phyloP scores from a whole-genome alignment of 202 grass and related monocot genomes.

The Elaeis oleifera region DNA sequence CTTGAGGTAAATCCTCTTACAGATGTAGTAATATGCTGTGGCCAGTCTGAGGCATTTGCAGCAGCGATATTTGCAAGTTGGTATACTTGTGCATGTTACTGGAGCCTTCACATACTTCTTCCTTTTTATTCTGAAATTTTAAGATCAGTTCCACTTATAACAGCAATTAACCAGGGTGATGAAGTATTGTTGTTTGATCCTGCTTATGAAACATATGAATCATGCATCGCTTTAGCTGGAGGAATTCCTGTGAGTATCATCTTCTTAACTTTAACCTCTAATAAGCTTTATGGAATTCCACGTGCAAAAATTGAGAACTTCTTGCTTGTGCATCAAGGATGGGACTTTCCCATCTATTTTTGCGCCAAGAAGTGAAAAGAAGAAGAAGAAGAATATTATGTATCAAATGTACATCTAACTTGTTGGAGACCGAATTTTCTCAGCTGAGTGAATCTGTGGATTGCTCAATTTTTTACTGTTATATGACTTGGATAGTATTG shows the following conservation, averaged over 20 bases:
- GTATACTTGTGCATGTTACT: neutral
- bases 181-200: conserved; percentile 87
- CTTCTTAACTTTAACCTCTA: too few relatives aligned
- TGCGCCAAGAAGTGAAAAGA: too few relatives aligned
- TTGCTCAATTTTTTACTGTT: too few relatives aligned
- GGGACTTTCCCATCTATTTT: too few relatives aligned
- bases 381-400: too few relatives aligned
- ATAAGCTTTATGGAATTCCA: too few relatives aligned
- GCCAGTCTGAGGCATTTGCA: conserved; percentile 80
- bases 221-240: conserved; percentile 63
- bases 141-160: conserved; percentile 8
- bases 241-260: conserved; percentile 56
- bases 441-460: too few relatives aligned
- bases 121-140: neutral
- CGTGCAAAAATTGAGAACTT: too few relatives aligned
- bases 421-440: too few relatives aligned
- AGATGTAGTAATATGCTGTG: conserved; percentile 78
- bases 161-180: conserved; percentile 74
- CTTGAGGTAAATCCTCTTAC: conserved; percentile 48
- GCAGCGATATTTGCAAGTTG: conserved; percentile 71
- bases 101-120: neutral
- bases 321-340: too few relatives aligned
- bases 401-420: too few relatives aligned
- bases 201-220: conserved; percentile 70
- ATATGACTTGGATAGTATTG: too few relatives aligned